Evolutionary conservation across 257 asterid species (phyloP).

Genomic region (Leptodermis oblonga): DNA sequence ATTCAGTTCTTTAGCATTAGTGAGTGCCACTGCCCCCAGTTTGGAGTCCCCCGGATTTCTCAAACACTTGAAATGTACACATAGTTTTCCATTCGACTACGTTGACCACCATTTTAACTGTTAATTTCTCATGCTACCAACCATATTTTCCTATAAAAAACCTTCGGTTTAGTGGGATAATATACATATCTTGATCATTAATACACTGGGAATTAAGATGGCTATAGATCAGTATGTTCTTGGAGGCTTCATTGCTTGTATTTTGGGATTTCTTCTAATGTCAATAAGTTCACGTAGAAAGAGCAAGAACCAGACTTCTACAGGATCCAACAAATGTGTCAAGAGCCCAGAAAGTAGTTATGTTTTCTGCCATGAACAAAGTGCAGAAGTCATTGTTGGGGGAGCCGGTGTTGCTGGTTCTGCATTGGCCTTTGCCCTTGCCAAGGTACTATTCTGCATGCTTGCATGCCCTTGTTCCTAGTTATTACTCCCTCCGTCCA

Average conservation of each 20-base stretch:
- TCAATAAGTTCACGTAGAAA: neutral
- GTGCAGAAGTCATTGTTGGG: neutral
- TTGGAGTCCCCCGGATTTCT: slow-evolving; percentile 2
- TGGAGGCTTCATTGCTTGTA: neutral
- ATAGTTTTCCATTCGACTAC: neutral
- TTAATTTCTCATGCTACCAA: neutral
- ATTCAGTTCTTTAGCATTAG: neutral
- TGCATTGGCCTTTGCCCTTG: slow-evolving; percentile 33
- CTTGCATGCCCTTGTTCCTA: too few relatives aligned
- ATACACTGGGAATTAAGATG: too few relatives aligned
- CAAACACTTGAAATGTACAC: neutral
- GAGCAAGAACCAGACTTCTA: neutral
- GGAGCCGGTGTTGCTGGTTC: slow-evolving; percentile 44
- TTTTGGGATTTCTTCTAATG: neutral
- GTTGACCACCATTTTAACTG: neutral
- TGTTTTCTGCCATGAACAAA: neutral
- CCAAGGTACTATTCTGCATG: neutral
- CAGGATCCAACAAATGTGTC: neutral
- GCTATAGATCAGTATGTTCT: neutral
- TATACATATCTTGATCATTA: too few relatives aligned
- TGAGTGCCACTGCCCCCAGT: neutral
- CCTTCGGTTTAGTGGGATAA: neutral
- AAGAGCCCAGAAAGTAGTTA: neutral
- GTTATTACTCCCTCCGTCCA: too few relatives aligned
- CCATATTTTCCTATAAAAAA: neutral